Percentiles rank a stretch among this genome's conserved stretches.
These are phyloP conservation scores for Phaseolus coccineus DNA, from an alignment of 331 rosid species.

Conservation along the genomic window DNA sequence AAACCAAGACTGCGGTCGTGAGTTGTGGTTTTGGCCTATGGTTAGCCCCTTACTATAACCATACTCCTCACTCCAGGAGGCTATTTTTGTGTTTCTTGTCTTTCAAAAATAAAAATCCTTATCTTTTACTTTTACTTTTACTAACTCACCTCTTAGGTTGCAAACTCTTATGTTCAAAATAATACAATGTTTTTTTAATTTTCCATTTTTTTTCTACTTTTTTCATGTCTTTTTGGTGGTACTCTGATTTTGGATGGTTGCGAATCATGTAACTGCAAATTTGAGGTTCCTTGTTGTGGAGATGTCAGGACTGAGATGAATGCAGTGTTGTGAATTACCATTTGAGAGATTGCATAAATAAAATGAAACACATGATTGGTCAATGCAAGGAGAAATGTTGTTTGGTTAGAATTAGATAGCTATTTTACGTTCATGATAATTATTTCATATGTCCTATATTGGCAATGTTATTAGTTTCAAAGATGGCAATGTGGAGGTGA, in stretches of 20 bases:
- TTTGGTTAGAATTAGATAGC: background rate
- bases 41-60: too few species aligned
- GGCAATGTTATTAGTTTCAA: slow-evolving; percentile 79
- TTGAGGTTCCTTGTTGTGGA: slow-evolving; percentile 22
- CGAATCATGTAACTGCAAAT: slow-evolving; percentile 16
- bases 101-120: slow-evolving; percentile 28
- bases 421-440: background rate
- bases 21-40: too few species aligned
- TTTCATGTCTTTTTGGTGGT: background rate
- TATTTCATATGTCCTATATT: slow-evolving; percentile 57
- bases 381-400: too few species aligned
- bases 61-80: too few species aligned
- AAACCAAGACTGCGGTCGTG: too few species aligned
- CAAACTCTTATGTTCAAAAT: slow-evolving; percentile 32
- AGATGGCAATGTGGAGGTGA: slow-evolving; percentile 83
- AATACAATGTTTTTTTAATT: background rate
- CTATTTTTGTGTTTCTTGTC: background rate
- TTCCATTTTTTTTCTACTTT: background rate
- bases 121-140: slow-evolving; percentile 12
- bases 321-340: background rate
- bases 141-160: slow-evolving; percentile 14
- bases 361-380: slow-evolving; percentile 7
- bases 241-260: background rate
- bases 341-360: background rate
- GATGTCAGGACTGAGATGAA: slow-evolving; percentile 24